A percentile compares a stretch with the other conserved stretches of the same genome.
Conservation (phyloP, 2,329 filamentous ascomycete genomes). For the Emergomyces africanus region DNA sequence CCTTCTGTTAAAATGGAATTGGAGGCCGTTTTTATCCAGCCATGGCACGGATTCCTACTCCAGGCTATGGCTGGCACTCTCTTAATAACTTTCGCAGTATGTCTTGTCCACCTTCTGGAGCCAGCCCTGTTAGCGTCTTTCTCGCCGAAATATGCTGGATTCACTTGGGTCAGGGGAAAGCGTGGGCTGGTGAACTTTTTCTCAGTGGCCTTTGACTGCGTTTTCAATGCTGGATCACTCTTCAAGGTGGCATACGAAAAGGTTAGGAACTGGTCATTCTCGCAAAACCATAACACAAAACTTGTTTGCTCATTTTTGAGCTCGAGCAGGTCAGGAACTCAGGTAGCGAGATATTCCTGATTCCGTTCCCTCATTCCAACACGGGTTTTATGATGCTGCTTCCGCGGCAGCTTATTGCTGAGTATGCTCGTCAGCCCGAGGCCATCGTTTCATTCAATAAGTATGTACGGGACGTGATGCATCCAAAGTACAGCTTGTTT, state of each 20-base stretch:
- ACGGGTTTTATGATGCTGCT: constrained; percentile 1
- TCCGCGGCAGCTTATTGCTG: not conserved
- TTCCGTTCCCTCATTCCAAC: constrained; percentile 1
- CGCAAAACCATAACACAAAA: not conserved
- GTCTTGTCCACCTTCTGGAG: not conserved
- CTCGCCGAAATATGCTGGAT: not conserved
- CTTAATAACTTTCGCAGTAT: not conserved
- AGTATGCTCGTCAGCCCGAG: constrained; percentile 2
- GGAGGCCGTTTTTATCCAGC: not conserved
- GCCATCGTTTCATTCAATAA: not conserved
- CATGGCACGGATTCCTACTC: not conserved
- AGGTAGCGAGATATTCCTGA: not conserved
- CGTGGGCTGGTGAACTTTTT: not conserved
- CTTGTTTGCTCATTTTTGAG: not conserved
- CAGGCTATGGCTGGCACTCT: not conserved
- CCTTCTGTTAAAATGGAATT: not conserved
- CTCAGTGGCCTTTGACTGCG: not conserved
- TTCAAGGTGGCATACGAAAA: not conserved
- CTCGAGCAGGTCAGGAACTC: not conserved
- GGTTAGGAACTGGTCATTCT: not conserved
- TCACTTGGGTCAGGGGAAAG: not conserved
- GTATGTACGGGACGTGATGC: constrained; percentile 1
- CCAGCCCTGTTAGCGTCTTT: not conserved
- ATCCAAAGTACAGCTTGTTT: constrained; percentile 1
- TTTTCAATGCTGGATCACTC: not conserved